phyloP scores from a whole-genome alignment of 1,284 basidiomycete genomes.

The Gomphus bonarii region DNA sequence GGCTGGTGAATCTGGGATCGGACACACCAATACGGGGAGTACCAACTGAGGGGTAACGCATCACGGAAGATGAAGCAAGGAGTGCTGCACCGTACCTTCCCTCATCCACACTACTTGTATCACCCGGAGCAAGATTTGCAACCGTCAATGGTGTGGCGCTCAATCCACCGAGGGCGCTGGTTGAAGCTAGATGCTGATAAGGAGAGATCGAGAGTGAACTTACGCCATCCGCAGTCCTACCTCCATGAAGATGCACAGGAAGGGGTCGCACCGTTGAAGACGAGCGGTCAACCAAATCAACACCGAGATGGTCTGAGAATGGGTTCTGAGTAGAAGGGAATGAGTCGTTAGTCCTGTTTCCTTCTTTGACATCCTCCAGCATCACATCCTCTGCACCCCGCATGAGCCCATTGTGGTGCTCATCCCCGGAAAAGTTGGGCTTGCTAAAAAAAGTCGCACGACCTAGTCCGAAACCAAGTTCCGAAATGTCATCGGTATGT shows the following conservation, averaged over 20 bases:
- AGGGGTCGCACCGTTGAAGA: neutral
- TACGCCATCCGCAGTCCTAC: neutral
- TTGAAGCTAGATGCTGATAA: neutral
- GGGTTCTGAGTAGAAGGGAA: too few species aligned
- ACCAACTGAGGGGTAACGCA: neutral
- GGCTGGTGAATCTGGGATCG: neutral
- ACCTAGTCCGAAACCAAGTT: neutral
- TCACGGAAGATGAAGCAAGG: neutral
- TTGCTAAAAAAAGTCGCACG: neutral
- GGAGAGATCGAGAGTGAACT: neutral
- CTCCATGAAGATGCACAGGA: neutral
- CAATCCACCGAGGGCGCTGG: neutral
- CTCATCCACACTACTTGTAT: neutral
- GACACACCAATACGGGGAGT: neutral
- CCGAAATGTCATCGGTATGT: neutral
- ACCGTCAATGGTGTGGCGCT: neutral
- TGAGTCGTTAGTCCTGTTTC: neutral
- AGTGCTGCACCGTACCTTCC: neutral
- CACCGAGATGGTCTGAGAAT: neutral
- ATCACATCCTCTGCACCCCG: neutral
- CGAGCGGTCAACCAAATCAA: neutral
- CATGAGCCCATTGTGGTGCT: neutral
- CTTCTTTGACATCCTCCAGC: neutral
- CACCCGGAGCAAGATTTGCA: neutral
- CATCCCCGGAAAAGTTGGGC: neutral